phyloP scores from a whole-genome alignment of 228 moss, liverwort and hornwort genomes.

The Sphagnum magellanicum region DNA sequence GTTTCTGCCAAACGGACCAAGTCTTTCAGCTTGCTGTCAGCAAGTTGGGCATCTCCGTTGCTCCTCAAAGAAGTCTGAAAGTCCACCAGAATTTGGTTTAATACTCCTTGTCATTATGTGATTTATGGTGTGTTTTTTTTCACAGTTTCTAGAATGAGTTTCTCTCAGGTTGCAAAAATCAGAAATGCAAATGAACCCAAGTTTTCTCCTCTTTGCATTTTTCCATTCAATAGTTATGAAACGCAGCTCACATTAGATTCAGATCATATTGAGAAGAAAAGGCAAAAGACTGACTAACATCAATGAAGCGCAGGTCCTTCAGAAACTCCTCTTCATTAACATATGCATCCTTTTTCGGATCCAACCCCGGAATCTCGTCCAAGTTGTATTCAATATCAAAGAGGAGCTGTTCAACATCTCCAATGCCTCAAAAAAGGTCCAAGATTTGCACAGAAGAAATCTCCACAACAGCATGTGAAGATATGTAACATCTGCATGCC shows the following conservation, averaged over 20 bases:
- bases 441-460: neutral
- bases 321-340: slow-evolving; percentile 64
- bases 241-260: neutral
- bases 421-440: neutral
- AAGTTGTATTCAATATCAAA: slow-evolving; percentile 96
- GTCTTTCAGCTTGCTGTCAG: slow-evolving; percentile 93
- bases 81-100: neutral
- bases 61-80: slow-evolving; percentile 73
- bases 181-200: too few relatives aligned
- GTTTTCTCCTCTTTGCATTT: too few relatives aligned
- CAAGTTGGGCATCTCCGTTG: slow-evolving; percentile 71
- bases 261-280: neutral
- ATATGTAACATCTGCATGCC: neutral
- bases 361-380: slow-evolving; percentile 86
- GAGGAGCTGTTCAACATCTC: slow-evolving; percentile 48
- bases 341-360: slow-evolving; percentile 78
- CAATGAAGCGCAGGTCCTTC: slow-evolving; percentile 71
- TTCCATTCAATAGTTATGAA: too few relatives aligned
- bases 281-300: slow-evolving; percentile 34
- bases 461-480: neutral
- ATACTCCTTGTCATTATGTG: too few relatives aligned
- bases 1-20: slow-evolving; percentile 87
- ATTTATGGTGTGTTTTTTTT: too few relatives aligned
- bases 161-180: too few relatives aligned
- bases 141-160: too few relatives aligned